phyloP scores from a whole-genome alignment of 345 rosid species.

The Salix brachista region DNA sequence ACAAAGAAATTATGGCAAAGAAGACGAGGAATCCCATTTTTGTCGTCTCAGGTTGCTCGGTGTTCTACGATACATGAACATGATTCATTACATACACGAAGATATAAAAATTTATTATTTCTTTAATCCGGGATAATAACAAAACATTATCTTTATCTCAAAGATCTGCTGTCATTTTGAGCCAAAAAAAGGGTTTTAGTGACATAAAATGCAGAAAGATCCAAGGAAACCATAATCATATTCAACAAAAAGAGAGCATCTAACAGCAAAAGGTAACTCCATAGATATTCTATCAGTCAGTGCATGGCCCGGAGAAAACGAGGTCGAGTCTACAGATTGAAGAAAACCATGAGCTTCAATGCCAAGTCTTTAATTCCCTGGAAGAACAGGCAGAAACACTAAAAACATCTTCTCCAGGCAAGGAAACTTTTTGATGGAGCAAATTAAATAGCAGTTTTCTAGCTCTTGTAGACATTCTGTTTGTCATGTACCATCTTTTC shows the following conservation, averaged over 20 bases:
- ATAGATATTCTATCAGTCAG: neutral
- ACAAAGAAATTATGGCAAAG: neutral
- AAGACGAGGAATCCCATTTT: too few species aligned
- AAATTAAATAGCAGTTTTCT: conserved; percentile 40
- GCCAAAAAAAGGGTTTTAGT: too few species aligned
- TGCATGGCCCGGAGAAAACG: neutral
- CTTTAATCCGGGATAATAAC: too few species aligned
- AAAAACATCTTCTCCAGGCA: conserved; percentile 20
- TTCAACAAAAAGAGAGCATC: too few species aligned
- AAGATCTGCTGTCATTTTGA: too few species aligned
- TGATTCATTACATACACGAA: too few species aligned
- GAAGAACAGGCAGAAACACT: conserved; percentile 23
- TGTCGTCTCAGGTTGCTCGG: too few species aligned
- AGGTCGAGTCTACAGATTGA: neutral
- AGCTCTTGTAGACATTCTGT: conserved; percentile 30
- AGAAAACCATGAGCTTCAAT: conserved; percentile 35
- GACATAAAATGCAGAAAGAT: too few species aligned
- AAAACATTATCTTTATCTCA: too few species aligned
- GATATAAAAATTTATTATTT: too few species aligned
- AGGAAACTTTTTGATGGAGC: conserved; percentile 34
- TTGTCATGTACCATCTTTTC: conserved; percentile 24
- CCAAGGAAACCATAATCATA: too few species aligned
- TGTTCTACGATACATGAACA: too few species aligned
- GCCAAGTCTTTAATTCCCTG: conserved; percentile 40
- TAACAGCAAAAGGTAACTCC: neutral